Evolutionary conservation across 169 alveolate species (phyloP).

Genomic region (Blepharisma undulans): DNA sequence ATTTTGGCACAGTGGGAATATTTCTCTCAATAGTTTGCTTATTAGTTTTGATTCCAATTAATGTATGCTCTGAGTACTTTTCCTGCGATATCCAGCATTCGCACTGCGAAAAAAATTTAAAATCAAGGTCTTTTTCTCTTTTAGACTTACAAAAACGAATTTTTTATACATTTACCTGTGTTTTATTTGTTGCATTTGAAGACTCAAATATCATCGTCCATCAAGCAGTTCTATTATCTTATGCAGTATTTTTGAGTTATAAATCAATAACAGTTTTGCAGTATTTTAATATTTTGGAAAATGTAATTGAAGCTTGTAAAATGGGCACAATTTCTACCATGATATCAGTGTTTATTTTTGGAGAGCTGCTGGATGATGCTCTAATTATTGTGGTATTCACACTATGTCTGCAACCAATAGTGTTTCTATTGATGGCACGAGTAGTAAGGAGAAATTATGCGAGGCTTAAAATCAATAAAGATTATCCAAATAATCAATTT

Average conservation of each 20-base stretch:
- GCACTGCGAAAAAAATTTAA: background rate
- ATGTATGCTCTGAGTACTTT: background rate
- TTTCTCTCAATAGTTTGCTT: background rate
- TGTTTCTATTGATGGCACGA: too few relatives aligned
- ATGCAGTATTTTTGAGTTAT: background rate
- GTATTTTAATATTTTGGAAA: background rate
- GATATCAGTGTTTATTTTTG: background rate
- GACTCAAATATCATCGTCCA: background rate
- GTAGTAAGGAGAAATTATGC: background rate
- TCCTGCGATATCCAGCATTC: background rate
- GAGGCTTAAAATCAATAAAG: background rate
- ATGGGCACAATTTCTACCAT: background rate
- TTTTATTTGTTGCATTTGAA: background rate
- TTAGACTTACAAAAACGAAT: background rate
- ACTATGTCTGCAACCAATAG: background rate
- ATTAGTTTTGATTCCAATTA: background rate
- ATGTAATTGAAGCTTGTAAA: background rate
- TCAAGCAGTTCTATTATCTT: background rate
- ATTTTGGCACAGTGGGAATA: background rate
- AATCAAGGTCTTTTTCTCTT: background rate
- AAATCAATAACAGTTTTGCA: background rate
- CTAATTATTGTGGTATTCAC: background rate
- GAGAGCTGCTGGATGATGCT: background rate
- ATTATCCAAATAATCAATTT: background rate
- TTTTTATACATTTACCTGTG: background rate